Evolutionary conservation across 345 rosid genomes (phyloP).

Genomic region (Zanthoxylum bungeanum): DNA sequence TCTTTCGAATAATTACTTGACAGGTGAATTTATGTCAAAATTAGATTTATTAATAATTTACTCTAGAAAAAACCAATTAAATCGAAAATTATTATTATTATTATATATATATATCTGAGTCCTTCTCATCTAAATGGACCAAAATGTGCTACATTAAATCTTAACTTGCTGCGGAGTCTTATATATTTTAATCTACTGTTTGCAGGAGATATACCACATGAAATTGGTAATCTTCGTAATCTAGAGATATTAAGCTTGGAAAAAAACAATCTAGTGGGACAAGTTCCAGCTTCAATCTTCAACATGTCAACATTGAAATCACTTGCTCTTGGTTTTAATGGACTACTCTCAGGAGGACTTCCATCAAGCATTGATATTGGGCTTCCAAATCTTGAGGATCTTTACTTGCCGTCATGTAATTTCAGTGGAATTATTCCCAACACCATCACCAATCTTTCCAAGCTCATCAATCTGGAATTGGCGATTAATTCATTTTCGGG

Average conservation of each 20-base stretch:
- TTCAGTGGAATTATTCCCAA: not conserved
- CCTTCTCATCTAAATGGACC: too few relatives aligned
- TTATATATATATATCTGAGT: too few relatives aligned
- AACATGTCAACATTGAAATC: not conserved
- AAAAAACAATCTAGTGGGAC: not conserved
- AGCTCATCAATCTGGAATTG: not conserved
- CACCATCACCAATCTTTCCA: not conserved
- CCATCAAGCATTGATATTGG: not conserved
- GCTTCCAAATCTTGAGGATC: not conserved
- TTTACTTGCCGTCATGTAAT: rapidly evolving
- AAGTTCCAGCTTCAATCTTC: not conserved
- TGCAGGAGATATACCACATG: not conserved
- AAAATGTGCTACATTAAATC: too few relatives aligned
- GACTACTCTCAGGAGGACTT: not conserved
- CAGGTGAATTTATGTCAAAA: too few relatives aligned
- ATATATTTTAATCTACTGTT: too few relatives aligned
- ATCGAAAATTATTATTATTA: too few relatives aligned
- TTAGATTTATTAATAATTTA: too few relatives aligned
- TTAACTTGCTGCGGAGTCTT: too few relatives aligned
- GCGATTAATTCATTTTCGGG: not conserved
- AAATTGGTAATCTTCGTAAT: not conserved
- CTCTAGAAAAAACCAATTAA: too few relatives aligned
- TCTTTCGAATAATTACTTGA: too few relatives aligned
- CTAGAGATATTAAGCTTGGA: not conserved
- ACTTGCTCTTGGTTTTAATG: not conserved